A percentile compares a stretch with the other conserved stretches of the same genome.
phyloP scores from a whole-genome alignment of 2,329 filamentous ascomycete species.

The Hypoxylon sp. region DNA sequence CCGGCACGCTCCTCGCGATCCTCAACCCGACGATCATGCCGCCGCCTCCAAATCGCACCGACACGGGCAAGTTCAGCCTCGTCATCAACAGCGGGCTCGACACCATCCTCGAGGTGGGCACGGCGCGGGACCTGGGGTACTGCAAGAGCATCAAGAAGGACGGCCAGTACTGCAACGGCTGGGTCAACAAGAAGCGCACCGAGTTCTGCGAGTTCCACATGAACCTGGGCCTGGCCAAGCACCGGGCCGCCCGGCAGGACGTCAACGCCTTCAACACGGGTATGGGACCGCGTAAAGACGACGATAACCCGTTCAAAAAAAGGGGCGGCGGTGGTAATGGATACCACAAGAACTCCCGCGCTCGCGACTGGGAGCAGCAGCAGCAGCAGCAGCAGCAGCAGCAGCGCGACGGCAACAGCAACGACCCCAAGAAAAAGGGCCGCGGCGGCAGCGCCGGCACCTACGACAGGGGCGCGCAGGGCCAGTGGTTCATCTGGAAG shows the following conservation, averaged over 20 bases:
- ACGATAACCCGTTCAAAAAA: slow-evolving; percentile 32
- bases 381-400: slow-evolving; percentile 40
- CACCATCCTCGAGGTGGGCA: slow-evolving; percentile 89
- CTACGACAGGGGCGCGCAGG: slow-evolving; percentile 70
- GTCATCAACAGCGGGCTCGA: slow-evolving; percentile 88
- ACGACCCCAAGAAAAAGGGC: slow-evolving; percentile 50
- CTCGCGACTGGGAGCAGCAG: slow-evolving; percentile 3
- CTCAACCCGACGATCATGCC: slow-evolving; percentile 93
- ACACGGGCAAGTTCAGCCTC: slow-evolving; percentile 86
- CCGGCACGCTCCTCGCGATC: slow-evolving; percentile 92
- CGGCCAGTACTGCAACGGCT: slow-evolving; percentile 80
- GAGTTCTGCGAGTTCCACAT: slow-evolving; percentile 95
- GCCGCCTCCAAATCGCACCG: slow-evolving; percentile 77
- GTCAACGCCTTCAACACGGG: slow-evolving; percentile 58
- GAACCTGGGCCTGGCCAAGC: slow-evolving; percentile 81
- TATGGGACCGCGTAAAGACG: slow-evolving; percentile 54
- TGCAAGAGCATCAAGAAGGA: slow-evolving; percentile 89
- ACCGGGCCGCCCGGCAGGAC: slow-evolving; percentile 51
- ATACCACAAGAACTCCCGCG: slow-evolving; percentile 50
- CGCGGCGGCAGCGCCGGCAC: too few relatives aligned
- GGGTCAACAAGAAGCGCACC: slow-evolving; percentile 90
- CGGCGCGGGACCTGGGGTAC: slow-evolving; percentile 84
- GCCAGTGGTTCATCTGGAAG: slow-evolving; percentile 65
- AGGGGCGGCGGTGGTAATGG: slow-evolving; percentile 5
- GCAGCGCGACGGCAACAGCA: too few relatives aligned